Conservation (phyloP, 345 rosid species). For the Salix dunnii region DNA sequence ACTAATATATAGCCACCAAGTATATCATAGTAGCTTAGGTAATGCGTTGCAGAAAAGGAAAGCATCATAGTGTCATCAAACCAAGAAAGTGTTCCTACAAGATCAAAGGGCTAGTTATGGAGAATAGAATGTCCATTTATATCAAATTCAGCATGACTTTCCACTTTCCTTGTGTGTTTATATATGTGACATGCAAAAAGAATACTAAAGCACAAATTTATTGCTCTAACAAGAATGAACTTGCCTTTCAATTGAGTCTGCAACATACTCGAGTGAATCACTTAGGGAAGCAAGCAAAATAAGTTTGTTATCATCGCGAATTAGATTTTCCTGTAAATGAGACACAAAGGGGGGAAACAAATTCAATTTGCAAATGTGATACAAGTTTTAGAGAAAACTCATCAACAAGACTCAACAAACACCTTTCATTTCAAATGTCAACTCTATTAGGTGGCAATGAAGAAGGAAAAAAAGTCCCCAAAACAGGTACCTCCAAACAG, state of each 20-base stretch:
- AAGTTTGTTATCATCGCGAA: constrained; percentile 89
- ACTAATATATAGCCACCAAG: not conserved
- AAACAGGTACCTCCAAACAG: not conserved
- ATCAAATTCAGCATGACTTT: not conserved
- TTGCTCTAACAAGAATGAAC: constrained; percentile 9
- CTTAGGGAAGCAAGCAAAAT: constrained; percentile 91
- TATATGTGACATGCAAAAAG: constrained; percentile 4
- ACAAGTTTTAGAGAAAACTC: not conserved
- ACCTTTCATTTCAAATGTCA: not conserved
- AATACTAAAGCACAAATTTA: constrained; percentile 5
- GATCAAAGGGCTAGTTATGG: not conserved
- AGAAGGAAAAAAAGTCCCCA: not conserved
- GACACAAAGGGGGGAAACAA: not conserved
- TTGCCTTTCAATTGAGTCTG: constrained; percentile 97
- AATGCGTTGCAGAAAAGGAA: not conserved
- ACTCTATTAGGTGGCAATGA: not conserved
- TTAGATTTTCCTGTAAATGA: constrained; percentile 77
- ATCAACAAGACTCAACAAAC: not conserved
- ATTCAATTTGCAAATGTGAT: not conserved
- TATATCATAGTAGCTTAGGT: not conserved
- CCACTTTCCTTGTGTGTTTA: constrained; percentile 4
- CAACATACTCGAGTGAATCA: constrained; percentile 94
- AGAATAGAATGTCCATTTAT: not conserved
- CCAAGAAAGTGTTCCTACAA: not conserved
- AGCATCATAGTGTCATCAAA: not conserved